phyloP scores from a whole-genome alignment of 106 monocot genomes.

The Dioscorea dumetorum region DNA sequence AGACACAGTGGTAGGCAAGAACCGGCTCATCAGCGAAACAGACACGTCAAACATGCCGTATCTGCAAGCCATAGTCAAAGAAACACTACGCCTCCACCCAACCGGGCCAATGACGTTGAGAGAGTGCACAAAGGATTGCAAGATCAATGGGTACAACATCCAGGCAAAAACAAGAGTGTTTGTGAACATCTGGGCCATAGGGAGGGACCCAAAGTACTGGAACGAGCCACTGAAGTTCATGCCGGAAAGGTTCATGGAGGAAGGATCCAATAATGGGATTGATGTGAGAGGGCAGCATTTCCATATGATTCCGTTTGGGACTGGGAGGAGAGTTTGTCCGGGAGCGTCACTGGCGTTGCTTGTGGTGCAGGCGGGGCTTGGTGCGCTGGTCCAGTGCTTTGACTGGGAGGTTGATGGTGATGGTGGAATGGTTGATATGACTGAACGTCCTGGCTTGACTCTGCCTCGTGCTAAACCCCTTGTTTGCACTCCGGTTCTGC shows the following conservation, averaged over 20 bases:
- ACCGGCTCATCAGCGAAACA: slow-evolving; percentile 5
- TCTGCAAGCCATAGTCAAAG: slow-evolving; percentile 1
- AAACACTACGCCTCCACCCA: slow-evolving; percentile 12
- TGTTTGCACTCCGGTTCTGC: background rate
- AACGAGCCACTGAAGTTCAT: slow-evolving; percentile 17
- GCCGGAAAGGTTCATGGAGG: slow-evolving; percentile 18
- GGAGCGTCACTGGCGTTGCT: slow-evolving; percentile 33
- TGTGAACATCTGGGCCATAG: slow-evolving; percentile 15
- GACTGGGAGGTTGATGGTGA: slow-evolving; percentile 18
- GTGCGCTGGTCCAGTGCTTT: slow-evolving; percentile 45
- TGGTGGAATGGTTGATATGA: background rate
- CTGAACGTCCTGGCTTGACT: background rate
- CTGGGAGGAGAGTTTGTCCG: slow-evolving; percentile 50
- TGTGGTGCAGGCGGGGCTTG: slow-evolving; percentile 32
- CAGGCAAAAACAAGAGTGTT: slow-evolving; percentile 5
- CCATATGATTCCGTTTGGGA: slow-evolving; percentile 39
- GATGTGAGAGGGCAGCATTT: slow-evolving; percentile 22
- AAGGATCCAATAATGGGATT: background rate
- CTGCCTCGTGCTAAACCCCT: background rate
- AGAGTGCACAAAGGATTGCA: background rate
- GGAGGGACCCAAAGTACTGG: slow-evolving; percentile 18
- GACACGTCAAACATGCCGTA: slow-evolving; percentile 10
- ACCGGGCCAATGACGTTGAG: background rate
- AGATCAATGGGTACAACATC: slow-evolving; percentile 7
- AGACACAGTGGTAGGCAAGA: slow-evolving; percentile 1